phyloP scores from a whole-genome alignment of 257 asterid species.

The Solanum acaule region DNA sequence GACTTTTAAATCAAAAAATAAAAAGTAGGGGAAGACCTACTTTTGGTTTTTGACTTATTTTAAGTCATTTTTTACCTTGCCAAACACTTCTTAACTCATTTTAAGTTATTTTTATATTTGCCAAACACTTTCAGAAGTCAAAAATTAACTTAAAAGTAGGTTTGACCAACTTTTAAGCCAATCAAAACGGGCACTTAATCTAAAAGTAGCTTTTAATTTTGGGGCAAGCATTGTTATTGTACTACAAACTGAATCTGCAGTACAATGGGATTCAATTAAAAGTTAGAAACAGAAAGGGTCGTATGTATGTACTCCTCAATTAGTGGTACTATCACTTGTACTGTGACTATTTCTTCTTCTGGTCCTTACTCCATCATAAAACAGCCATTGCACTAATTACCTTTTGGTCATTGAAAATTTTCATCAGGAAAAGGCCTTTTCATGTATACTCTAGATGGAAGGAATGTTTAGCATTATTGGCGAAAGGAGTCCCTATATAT shows the following conservation, averaged over 20 bases:
- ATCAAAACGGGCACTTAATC: background rate
- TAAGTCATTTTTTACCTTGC: no score
- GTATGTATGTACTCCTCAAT: background rate
- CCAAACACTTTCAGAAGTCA: no score
- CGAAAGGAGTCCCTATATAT: background rate
- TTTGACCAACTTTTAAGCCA: no score
- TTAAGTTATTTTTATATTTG: no score
- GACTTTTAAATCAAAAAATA: no score
- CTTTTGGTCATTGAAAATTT: background rate
- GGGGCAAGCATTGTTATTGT: background rate
- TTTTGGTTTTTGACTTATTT: no score
- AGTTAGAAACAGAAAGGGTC: background rate
- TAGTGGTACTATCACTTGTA: slow-evolving; percentile 3
- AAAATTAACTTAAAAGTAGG: no score
- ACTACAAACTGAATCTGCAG: background rate
- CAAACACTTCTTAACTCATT: no score
- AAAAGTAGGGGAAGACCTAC: no score
- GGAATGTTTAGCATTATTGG: background rate
- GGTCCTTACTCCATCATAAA: background rate
- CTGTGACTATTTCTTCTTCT: background rate
- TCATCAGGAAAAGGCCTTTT: background rate
- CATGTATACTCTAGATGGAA: background rate
- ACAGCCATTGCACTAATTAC: background rate
- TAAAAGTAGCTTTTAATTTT: background rate
- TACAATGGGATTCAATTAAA: background rate